Base-by-base conservation (phyloP, 805 yeast genomes). In the Schizosaccharomyces lindneri region DNA sequence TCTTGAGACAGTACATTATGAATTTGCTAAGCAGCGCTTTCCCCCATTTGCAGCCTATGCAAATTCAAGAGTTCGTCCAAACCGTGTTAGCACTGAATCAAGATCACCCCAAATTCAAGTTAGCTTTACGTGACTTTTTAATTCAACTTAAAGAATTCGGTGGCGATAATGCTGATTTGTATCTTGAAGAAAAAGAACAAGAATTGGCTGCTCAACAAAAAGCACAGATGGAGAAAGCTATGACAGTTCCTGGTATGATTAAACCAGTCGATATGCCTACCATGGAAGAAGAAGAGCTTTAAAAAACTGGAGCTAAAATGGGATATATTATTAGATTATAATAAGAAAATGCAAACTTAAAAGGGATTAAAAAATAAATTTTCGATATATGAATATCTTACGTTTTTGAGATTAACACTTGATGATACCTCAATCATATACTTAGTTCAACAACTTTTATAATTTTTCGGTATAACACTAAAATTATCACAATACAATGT, bases 101-200 rank as follows among this genome's bases (percentile, higher is more conserved):
- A 63, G 93, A 87, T 68, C 82, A 82, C 64, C 70, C 72, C 64
- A 84, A 81, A 70, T 93, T 93, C 76, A 83, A 81, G 72, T 87
- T 87, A 61, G 83, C 85, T 11, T 76, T 93, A 67, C 83, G 97
- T 73, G 99, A 93, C 73, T 93, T 93, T 80, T 78, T 93, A 71
- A 94, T 93, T 55, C 97, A 93, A 75, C 86, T 90, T 72, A 89
- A 88, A 73, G 95, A 90, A 73, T 81, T 79, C 69, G 98, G 97
- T 64, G 97, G 97, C 39, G 72, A 68, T 36, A 60, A 63, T 36
- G 82, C 95, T 62, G 93, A 93, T 71, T 76, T 90, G 70, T 90
- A 83, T 73, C 95, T 94, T 11, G 97, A 93, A 69, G 98, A 90
- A 70, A 85, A 82, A 70, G 95, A 87, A 71, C 75, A 76, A 61